Conservation (phyloP, 495 filamentous ascomycete species). For the Cercophora newfieldiana region DNA sequence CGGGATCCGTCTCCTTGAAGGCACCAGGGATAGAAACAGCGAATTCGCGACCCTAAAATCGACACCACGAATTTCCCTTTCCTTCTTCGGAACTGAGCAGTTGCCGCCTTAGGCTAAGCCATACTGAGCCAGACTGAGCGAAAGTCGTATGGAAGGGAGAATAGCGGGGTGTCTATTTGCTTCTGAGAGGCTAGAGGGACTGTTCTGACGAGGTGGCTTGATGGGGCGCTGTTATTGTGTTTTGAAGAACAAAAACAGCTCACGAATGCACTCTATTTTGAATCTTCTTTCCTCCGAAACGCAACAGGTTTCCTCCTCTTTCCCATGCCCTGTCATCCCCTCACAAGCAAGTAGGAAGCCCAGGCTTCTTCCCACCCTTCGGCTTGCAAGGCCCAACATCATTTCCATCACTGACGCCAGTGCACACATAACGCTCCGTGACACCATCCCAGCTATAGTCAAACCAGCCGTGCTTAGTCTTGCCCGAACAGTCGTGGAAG, state of each 20-base stretch:
- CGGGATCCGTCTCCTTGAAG: neutral
- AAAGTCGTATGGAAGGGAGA: too few species aligned
- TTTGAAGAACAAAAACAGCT: too few species aligned
- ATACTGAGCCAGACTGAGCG: too few species aligned
- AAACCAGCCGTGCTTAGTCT: neutral
- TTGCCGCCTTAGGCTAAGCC: too few species aligned
- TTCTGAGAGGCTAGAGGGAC: too few species aligned
- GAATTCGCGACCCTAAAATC: too few species aligned
- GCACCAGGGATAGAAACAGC: neutral
- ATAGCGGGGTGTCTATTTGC: too few species aligned
- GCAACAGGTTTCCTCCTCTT: neutral
- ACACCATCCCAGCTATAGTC: neutral
- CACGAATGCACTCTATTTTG: too few species aligned
- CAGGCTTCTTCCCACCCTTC: neutral
- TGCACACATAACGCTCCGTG: neutral
- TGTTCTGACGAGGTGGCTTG: too few species aligned
- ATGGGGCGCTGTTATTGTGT: too few species aligned
- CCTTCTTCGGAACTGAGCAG: too few species aligned
- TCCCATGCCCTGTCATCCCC: neutral
- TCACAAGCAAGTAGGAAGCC: neutral
- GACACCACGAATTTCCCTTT: too few species aligned
- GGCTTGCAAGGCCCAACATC: neutral
- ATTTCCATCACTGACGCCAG: neutral
- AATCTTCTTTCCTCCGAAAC: neutral
- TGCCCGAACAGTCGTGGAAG: conserved; percentile 1